Evolutionary conservation across 2,329 filamentous ascomycete species (phyloP).

Genomic region (Phaeoacremonium minimum): DNA sequence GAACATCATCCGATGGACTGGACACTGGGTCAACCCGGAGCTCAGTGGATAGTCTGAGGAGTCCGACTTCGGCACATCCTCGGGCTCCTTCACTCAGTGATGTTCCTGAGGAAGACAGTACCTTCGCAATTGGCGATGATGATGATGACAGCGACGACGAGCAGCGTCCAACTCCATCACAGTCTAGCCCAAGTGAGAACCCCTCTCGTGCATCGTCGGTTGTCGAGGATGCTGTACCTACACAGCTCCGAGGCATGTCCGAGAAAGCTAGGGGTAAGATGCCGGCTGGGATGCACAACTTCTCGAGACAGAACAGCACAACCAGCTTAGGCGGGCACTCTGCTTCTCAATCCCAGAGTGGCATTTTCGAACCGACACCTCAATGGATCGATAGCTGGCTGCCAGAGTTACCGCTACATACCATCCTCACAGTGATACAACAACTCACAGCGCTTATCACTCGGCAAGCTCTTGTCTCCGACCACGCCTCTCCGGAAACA

Average conservation of each 20-base stretch:
- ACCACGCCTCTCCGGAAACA: slow-evolving; percentile 36
- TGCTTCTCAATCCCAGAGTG: slow-evolving; percentile 48
- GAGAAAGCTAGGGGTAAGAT: slow-evolving; percentile 96
- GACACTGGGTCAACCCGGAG: slow-evolving; percentile 49
- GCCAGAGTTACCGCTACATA: slow-evolving; percentile 85
- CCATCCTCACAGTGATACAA: slow-evolving; percentile 72
- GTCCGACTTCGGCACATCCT: slow-evolving; percentile 50
- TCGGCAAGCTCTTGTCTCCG: slow-evolving; percentile 38
- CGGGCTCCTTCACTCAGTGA: slow-evolving; percentile 56
- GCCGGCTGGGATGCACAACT: slow-evolving; percentile 75
- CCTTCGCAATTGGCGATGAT: slow-evolving; percentile 87
- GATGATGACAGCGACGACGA: slow-evolving; percentile 54
- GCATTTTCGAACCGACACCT: slow-evolving; percentile 72
- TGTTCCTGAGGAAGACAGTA: slow-evolving; percentile 72
- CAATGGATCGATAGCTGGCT: slow-evolving; percentile 93
- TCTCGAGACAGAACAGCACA: slow-evolving; percentile 87
- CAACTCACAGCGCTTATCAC: slow-evolving; percentile 57
- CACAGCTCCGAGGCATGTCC: slow-evolving; percentile 86
- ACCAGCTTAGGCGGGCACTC: slow-evolving; percentile 71
- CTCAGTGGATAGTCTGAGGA: slow-evolving; percentile 65
- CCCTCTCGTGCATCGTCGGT: slow-evolving; percentile 65
- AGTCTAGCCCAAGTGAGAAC: slow-evolving; percentile 60
- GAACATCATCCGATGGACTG: slow-evolving; percentile 41
- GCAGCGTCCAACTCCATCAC: slow-evolving; percentile 52
- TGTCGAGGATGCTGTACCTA: slow-evolving; percentile 73